Base-by-base conservation (phyloP, 2,329 filamentous ascomycete species). In the Coniochaeta prunicola region DNA sequence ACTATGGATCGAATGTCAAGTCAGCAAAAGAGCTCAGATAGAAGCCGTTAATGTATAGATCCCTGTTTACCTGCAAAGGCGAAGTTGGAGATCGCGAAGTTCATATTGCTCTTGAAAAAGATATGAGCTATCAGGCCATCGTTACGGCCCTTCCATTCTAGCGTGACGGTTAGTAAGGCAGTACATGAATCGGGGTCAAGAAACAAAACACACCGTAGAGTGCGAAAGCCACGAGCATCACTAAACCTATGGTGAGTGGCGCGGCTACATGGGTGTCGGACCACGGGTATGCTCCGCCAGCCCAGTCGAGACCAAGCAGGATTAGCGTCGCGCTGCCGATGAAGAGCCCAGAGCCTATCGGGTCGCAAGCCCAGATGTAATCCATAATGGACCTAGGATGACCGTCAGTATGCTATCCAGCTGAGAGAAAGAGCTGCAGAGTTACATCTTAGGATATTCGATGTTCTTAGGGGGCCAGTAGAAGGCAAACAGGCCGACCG, bases 41-140 rank as follows among this genome's bases (percentile, higher is more conserved):
- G 21, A 26, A 26, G 7, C 13, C 3, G 4, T 26, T 4, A 26
- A n/a, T 19, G 19, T 8, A 17, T 2, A 1, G 17, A 50, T 38
- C 4, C 19, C 17, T n/a, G 33, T 10, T 38, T 38, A 38, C 36
- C 36, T 3, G 77, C 77, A 61, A 83, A 83, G 4, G 81, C 81
- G 64, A 83, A 82, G 10, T 79, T 75, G 1, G 80, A 76, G 4
- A 83, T 74, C 8, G 73, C 76, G 63, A 84, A 84, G 65, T 84
- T 84, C 13, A 76, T 77, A 13, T 80, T 80, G 1, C 72, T 69
- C 31, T 68, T 71, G 69, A 84, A 84, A 72, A 83, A 83, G 36
- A 82, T 74, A 63, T 84, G 81, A 0, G 81, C 80, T 0, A 83
- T 71, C 9, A 84, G 76, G 4, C 81, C 81, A 61, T 84, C 81